phyloP scores from a whole-genome alignment of 768 basidiomycete genomes.

The Lactarius hengduanensis region DNA sequence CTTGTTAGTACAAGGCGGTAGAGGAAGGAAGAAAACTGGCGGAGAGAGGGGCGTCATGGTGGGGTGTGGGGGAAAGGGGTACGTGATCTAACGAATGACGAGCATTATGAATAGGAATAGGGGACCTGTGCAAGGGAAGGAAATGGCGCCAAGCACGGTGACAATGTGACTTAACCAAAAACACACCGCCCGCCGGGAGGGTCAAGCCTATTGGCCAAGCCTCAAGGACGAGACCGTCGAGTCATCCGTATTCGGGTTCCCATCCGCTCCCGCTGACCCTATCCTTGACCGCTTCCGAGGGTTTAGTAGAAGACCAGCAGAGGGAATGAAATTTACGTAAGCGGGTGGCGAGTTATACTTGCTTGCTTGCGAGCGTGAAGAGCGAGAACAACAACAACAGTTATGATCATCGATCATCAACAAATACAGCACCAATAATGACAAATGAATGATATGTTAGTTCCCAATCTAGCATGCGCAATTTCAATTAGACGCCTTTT shows the following conservation, averaged over 20 bases:
- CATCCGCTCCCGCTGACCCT: not conserved
- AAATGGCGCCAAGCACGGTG: slow-evolving; percentile 2
- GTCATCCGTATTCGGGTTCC: not conserved
- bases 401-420: slow-evolving; percentile 1
- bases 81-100: not conserved
- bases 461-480: not conserved
- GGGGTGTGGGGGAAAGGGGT: slow-evolving; percentile 12
- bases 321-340: slow-evolving; percentile 5
- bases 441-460: slow-evolving; percentile 10
- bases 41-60: slow-evolving; percentile 9
- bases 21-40: not conserved
- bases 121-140: slow-evolving; percentile 5
- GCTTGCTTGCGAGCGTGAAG: not conserved
- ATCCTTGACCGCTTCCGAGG: not conserved
- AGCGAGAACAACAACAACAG: not conserved
- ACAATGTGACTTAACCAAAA: not conserved
- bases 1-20: not conserved
- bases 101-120: slow-evolving; percentile 2
- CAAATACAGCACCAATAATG: not conserved
- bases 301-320: not conserved
- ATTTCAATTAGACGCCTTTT: not conserved
- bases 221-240: not conserved
- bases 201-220: not conserved
- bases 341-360: not conserved
- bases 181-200: not conserved